phyloP scores from a whole-genome alignment of 2,329 filamentous ascomycete genomes.

The Colletotrichum truncatum region DNA sequence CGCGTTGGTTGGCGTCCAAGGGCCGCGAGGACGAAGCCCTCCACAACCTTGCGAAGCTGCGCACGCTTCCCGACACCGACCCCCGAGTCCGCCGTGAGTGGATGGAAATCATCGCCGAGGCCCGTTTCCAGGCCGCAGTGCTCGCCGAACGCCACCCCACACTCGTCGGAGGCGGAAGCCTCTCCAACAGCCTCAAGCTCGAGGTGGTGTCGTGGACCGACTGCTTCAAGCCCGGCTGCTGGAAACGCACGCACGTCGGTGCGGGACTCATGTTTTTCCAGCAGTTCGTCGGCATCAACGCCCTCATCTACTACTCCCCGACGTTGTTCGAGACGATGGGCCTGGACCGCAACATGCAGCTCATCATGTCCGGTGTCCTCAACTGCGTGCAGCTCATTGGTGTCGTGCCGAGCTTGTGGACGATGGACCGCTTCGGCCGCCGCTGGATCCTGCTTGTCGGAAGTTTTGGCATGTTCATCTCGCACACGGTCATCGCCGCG shows the following conservation, averaged over 20 bases:
- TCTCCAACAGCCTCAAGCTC: constrained; percentile 48
- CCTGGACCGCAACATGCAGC: constrained; percentile 42
- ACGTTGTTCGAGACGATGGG: constrained; percentile 52
- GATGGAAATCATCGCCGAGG: constrained; percentile 32
- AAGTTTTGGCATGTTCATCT: constrained; percentile 57
- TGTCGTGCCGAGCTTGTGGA: constrained; percentile 55
- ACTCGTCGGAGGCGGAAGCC: constrained; percentile 43
- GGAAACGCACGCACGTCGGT: constrained; percentile 55
- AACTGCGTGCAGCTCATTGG: constrained; percentile 56
- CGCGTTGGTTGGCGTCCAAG: constrained; percentile 43
- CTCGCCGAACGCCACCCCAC: constrained; percentile 44
- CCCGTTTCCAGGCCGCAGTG: constrained; percentile 18
- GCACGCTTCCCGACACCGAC: constrained; percentile 31
- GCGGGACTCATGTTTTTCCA: constrained; percentile 66
- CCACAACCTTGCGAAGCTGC: constrained; percentile 13
- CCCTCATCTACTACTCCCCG: constrained; percentile 57
- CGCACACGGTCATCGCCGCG: constrained; percentile 60
- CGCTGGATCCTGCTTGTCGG: constrained; percentile 54
- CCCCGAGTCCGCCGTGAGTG: constrained; percentile 31
- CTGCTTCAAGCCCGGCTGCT: constrained; percentile 58
- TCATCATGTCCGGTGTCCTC: constrained; percentile 50
- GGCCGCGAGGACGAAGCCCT: constrained; percentile 43
- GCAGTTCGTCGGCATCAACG: constrained; percentile 54
- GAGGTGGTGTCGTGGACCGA: constrained; percentile 59
- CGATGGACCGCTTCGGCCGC: constrained; percentile 56